Evolutionary conservation across 495 filamentous ascomycete species (phyloP), one percentile per base, ranked within the genome.

Genomic region (Usnea hakonensis): DNA sequence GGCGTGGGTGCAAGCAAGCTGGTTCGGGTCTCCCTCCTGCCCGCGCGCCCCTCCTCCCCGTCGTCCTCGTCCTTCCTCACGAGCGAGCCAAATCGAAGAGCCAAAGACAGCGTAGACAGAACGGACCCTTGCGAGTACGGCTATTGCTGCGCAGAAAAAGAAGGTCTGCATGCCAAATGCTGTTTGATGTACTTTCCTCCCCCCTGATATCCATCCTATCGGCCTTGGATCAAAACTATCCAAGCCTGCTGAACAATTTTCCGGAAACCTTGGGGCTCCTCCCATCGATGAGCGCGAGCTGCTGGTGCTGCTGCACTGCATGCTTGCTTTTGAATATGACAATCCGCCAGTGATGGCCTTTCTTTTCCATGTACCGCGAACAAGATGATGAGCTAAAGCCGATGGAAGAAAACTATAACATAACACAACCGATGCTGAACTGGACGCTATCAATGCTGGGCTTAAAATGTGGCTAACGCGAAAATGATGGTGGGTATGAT

Each of bases 371-470:
- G 60, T 62, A 62, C 54, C 40, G 60, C 54, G 33, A 62, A 62
- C 60, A 62, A 62, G 53, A 33, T 33, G 40, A 46, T 23, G 40
- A 48, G 41, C 44, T 60, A 38, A 33, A 30, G 46, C 28, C 33
- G 57, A 60, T 36, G 57, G 30, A 46, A n/a, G 35, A 8, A 32
- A 60, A 44, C 38, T 60, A 44, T 60, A 55, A 40, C 41, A 50
- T 50, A 23, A 63, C 36, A 61, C 32, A 61, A 48, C 36, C 43
- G 60, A 63, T 60, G 60, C 57, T 63, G 60, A 62, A 63, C 65
- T 63, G 60, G 63, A 63, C 65, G 65, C 65, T 66, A 66, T 63
- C 60, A 66, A 63, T 66, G 65, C 65, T 58, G 37, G 40, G n/a
- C n/a, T 62, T 23, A 63, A 40, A 35, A 66, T 48, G 35, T 56